A percentile compares a stretch with the other conserved stretches of the same genome.
phyloP scores from a whole-genome alignment of 192 early-diverging fungal species.

The Gryganskiella cystojenkinii region DNA sequence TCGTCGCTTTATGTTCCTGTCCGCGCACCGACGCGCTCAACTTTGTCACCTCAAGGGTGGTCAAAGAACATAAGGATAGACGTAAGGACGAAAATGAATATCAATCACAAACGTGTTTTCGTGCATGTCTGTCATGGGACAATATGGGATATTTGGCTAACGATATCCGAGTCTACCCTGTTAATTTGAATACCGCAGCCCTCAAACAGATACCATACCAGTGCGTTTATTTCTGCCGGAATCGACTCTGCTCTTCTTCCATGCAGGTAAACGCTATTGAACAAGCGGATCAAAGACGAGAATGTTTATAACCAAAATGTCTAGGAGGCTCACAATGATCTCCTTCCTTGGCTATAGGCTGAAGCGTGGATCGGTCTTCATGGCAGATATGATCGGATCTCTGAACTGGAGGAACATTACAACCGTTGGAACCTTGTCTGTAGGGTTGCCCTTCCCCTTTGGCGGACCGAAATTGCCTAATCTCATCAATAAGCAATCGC shows the following conservation, averaged over 20 bases:
- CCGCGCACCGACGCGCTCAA: slow-evolving; percentile 38
- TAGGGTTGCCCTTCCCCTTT: slow-evolving; percentile 53
- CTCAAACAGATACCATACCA: slow-evolving; percentile 61
- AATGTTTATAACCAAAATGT: neutral
- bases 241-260: slow-evolving; percentile 60
- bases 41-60: slow-evolving; percentile 24
- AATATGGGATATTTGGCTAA: too few relatives aligned
- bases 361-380: slow-evolving; percentile 17
- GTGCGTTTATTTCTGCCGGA: slow-evolving; percentile 61
- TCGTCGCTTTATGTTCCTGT: slow-evolving; percentile 67
- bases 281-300: neutral
- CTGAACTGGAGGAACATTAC: slow-evolving; percentile 60
- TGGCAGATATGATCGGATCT: slow-evolving; percentile 47
- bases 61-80: slow-evolving; percentile 50
- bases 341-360: slow-evolving; percentile 21
- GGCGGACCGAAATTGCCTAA: slow-evolving; percentile 19
- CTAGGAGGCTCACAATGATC: neutral
- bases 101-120: too few relatives aligned
- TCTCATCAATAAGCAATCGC: slow-evolving; percentile 20
- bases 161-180: neutral
- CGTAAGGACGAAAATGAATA: too few relatives aligned
- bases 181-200: slow-evolving; percentile 24
- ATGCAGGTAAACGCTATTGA: slow-evolving; percentile 49
- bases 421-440: slow-evolving; percentile 49
- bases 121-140: too few relatives aligned